phyloP scores from a whole-genome alignment of 108 stramenopile genomes.

The Conticribra weissflogii region DNA sequence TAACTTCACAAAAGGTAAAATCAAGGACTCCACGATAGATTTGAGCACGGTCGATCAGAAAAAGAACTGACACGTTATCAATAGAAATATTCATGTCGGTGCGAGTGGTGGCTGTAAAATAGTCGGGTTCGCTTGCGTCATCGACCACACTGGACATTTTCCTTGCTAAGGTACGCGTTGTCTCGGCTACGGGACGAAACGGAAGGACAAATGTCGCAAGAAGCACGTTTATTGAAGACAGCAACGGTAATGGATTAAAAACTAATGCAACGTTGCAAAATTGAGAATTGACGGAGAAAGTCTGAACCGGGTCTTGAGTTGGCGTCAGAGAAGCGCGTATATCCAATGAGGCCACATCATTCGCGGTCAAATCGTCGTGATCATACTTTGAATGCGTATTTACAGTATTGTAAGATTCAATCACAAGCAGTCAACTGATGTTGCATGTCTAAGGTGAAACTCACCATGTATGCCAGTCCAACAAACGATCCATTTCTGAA shows the following conservation, averaged over 20 bases:
- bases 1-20: slow-evolving; percentile 11
- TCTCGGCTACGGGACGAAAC: background rate
- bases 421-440: too few species aligned
- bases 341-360: background rate
- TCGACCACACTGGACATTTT: background rate
- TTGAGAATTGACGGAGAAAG: slow-evolving; percentile 4
- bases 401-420: too few species aligned
- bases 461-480: slow-evolving; percentile 35
- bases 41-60: slow-evolving; percentile 15
- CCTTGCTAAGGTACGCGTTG: background rate
- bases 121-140: background rate
- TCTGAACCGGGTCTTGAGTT: background rate
- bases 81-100: slow-evolving; percentile 11
- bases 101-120: background rate
- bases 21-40: slow-evolving; percentile 18
- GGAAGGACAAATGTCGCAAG: slow-evolving; percentile 6
- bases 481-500: background rate
- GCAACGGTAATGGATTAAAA: slow-evolving; percentile 28
- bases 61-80: slow-evolving; percentile 14
- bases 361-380: background rate
- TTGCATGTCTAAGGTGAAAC: too few species aligned
- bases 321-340: slow-evolving; percentile 9
- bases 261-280: slow-evolving; percentile 19
- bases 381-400: too few species aligned
- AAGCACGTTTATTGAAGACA: slow-evolving; percentile 17